These are phyloP conservation scores for Cardamine occulta DNA, from an alignment of 345 rosid species.

Conservation along the genomic window DNA sequence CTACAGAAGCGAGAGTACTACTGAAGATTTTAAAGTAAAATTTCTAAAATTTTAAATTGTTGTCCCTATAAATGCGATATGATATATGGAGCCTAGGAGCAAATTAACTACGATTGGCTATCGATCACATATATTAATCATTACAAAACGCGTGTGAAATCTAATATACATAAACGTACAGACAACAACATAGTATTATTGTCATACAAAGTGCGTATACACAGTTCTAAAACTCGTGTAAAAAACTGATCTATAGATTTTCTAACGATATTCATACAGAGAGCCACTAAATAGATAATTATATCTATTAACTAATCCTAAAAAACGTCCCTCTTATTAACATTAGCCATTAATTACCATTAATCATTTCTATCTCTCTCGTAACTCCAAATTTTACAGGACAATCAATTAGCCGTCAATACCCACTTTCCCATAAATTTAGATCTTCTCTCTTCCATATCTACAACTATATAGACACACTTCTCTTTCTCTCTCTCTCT, in stretches of 20 bases:
- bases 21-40: no score
- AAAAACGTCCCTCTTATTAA: background rate
- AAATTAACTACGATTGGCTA: conserved; percentile 2
- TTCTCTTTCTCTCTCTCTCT: background rate
- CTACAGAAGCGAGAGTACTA: background rate
- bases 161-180: background rate
- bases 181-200: background rate
- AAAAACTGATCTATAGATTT: background rate
- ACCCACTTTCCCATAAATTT: conserved; percentile 11
- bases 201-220: conserved; percentile 2
- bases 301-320: background rate
- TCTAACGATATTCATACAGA: conserved; percentile 18
- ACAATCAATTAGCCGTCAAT: conserved; percentile 32
- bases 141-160: background rate
- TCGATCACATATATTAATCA: background rate
- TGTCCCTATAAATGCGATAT: background rate
- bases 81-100: background rate
- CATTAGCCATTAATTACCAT: conserved; percentile 6
- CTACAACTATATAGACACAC: background rate
- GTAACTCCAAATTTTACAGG: conserved; percentile 35
- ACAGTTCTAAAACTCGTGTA: background rate
- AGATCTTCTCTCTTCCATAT: conserved; percentile 6
- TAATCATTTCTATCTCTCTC: conserved; percentile 36
- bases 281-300: background rate
- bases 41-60: no score